phyloP scores from a whole-genome alignment of 176 grass and related monocot species.

The Saccharum officinarum region DNA sequence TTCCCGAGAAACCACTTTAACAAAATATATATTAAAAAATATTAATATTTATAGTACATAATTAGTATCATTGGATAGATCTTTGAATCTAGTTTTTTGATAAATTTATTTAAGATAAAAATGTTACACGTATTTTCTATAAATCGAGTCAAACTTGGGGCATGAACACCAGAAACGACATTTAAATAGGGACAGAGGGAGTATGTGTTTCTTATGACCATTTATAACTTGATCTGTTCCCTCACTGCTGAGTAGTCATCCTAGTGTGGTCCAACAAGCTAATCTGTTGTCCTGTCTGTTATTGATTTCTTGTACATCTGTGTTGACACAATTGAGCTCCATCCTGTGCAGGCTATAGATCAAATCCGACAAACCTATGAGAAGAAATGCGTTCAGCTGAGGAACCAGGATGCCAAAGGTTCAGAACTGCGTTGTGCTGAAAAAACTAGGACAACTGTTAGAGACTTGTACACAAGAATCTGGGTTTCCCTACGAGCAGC shows the following conservation, averaged over 20 bases:
- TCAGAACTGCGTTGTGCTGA: conserved; percentile 48
- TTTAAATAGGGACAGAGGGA: no score
- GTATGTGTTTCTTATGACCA: background rate
- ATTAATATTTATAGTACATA: no score
- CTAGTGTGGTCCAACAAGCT: background rate
- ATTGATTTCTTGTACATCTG: background rate
- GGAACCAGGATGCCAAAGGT: conserved; percentile 81
- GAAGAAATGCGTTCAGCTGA: conserved; percentile 90
- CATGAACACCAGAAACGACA: no score
- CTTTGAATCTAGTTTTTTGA: no score
- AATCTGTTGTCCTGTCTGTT: background rate
- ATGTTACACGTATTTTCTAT: no score
- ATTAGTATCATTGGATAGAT: no score
- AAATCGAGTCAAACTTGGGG: no score
- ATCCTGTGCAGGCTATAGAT: conserved; percentile 66
- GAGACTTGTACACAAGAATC: conserved; percentile 90
- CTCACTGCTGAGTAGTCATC: background rate
- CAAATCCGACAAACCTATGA: conserved; percentile 76
- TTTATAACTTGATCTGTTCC: background rate
- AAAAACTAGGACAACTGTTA: conserved; percentile 71
- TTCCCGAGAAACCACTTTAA: no score
- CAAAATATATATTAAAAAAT: no score
- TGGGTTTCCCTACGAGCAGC: conserved; percentile 83
- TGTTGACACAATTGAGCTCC: conserved; percentile 6
- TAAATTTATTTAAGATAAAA: no score